Percentiles rank a stretch among this genome's conserved stretches.
Conservation (phyloP, 257 asterid genomes). For the Nicotiana paniculata region DNA sequence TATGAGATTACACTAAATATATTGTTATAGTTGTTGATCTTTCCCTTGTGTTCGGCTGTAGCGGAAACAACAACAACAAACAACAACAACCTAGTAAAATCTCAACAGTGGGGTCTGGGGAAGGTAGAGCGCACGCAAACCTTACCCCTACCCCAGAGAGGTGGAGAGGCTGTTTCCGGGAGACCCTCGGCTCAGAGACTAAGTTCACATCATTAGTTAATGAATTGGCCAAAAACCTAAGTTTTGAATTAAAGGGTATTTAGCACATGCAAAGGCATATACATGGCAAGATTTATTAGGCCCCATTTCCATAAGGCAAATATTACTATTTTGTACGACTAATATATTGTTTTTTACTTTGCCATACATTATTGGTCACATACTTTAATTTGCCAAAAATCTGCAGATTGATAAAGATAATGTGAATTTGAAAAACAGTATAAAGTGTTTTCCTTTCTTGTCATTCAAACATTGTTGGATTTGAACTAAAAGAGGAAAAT, state of each 20-base stretch:
- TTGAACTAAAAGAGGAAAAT: not conserved
- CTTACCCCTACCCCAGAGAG: no score
- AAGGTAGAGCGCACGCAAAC: no score
- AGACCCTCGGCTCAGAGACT: no score
- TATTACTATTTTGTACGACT: not conserved
- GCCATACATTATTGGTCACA: conserved; percentile 3
- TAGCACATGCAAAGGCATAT: not conserved
- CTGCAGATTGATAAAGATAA: not conserved
- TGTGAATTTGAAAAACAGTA: conserved; percentile 3
- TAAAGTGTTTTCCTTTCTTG: not conserved
- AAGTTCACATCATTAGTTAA: not conserved
- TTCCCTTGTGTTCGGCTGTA: no score
- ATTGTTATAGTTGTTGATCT: no score
- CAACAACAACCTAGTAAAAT: no score
- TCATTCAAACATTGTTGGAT: conserved; percentile 4
- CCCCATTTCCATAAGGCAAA: not conserved
- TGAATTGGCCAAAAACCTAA: not conserved
- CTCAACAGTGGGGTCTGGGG: no score
- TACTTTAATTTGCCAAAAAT: not conserved
- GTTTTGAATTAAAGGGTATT: conserved; percentile 3
- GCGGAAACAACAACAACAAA: no score
- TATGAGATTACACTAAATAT: no score
- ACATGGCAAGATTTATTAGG: not conserved
- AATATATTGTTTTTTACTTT: not conserved
- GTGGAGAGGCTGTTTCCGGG: no score